phyloP scores from a whole-genome alignment of 495 filamentous ascomycete species.

The Aspergillus conjunctus region DNA sequence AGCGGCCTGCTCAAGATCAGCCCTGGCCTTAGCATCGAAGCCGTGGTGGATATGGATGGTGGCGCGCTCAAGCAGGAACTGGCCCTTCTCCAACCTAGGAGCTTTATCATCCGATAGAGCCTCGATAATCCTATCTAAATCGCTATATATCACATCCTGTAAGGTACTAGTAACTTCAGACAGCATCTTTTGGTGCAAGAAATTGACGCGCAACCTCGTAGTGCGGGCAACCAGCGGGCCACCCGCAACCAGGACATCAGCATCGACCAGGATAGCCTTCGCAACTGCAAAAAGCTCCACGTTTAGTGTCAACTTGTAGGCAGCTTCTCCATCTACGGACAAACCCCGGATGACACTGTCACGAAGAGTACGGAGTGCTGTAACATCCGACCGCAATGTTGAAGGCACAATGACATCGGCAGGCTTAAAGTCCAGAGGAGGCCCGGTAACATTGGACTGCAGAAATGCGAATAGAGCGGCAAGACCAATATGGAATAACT shows the following conservation, averaged over 20 bases:
- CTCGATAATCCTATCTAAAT: conserved; percentile 46
- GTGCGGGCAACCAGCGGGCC: conserved; percentile 43
- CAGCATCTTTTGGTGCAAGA: conserved; percentile 86
- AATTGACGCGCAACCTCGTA: conserved; percentile 68
- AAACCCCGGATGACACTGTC: conserved; percentile 62
- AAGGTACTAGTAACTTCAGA: conserved; percentile 71
- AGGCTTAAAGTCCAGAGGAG: conserved; percentile 62
- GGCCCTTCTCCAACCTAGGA: conserved; percentile 50
- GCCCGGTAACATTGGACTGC: conserved; percentile 90
- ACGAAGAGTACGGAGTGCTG: conserved; percentile 41
- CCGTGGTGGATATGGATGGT: conserved; percentile 85
- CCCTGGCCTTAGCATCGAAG: conserved; percentile 71
- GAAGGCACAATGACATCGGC: conserved; percentile 57
- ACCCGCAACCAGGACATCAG: conserved; percentile 44
- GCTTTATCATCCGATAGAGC: conserved; percentile 41
- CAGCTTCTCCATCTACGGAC: conserved; percentile 79
- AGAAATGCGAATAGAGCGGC: conserved; percentile 82
- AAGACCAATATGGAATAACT: conserved; percentile 61
- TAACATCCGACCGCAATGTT: conserved; percentile 31
- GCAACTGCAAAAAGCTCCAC: conserved; percentile 81
- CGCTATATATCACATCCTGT: conserved; percentile 59
- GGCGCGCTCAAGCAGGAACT: conserved; percentile 78
- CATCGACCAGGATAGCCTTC: conserved; percentile 62
- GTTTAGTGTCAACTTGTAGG: conserved; percentile 80
- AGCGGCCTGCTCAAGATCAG: conserved; percentile 68